phyloP scores from a whole-genome alignment of 257 asterid genomes.

The Anisodus acutangulus region DNA sequence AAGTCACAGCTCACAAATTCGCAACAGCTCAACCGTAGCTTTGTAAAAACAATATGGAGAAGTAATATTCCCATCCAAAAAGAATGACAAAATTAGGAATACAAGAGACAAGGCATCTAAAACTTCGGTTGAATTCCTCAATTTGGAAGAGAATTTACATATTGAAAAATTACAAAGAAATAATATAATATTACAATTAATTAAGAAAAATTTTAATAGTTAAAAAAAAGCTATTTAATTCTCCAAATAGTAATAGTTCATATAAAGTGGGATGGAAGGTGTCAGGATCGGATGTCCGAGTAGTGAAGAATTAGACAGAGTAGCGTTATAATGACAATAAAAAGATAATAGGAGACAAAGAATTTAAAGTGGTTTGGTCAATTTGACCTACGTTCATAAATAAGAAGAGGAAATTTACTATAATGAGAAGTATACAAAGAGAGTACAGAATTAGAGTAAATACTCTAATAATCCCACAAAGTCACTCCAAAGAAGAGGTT shows the following conservation, averaged over 20 bases:
- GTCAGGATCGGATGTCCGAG: background rate
- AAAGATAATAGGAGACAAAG: background rate
- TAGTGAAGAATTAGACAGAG: background rate
- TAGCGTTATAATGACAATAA: background rate
- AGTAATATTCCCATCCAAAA: background rate
- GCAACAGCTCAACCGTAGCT: background rate
- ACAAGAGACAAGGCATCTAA: background rate
- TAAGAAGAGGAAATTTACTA: too few relatives aligned
- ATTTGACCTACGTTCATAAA: too few relatives aligned
- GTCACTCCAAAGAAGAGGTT: too few relatives aligned
- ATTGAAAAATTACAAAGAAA: background rate
- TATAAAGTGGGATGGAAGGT: background rate
- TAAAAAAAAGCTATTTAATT: background rate
- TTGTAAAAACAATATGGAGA: background rate
- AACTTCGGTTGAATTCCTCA: background rate
- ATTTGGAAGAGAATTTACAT: background rate
- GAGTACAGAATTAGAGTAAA: too few relatives aligned
- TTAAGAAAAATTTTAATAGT: background rate
- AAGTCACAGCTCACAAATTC: background rate
- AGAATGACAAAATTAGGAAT: background rate
- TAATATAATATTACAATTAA: background rate
- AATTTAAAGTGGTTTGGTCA: too few relatives aligned
- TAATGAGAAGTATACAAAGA: too few relatives aligned
- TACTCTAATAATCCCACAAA: too few relatives aligned
- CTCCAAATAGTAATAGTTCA: background rate